Evolutionary conservation across 352 stramenopile species (phyloP).

Genomic region (Globisporangium orthogonon): DNA sequence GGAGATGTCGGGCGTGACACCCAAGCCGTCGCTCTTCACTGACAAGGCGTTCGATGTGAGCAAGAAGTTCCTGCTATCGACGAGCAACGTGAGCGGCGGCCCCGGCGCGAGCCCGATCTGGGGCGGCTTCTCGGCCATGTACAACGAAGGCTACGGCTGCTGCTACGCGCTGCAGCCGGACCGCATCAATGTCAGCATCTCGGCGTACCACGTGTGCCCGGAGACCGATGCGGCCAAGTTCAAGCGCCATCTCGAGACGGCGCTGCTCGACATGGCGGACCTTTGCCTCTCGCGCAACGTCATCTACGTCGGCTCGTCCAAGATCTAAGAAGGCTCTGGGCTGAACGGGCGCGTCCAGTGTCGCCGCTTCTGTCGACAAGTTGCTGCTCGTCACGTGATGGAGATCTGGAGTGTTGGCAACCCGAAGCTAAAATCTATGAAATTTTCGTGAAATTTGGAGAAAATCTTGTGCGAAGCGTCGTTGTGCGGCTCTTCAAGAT

Average conservation of each 20-base stretch:
- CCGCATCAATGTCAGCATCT: slow-evolving; percentile 95
- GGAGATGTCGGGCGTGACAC: slow-evolving; percentile 85
- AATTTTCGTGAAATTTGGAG: background rate
- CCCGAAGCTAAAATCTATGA: background rate
- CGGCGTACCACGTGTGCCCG: slow-evolving; percentile 77
- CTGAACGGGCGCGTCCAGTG: no score
- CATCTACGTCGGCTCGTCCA: slow-evolving; percentile 86
- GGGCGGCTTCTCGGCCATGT: slow-evolving; percentile 95
- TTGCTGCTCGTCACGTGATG: no score
- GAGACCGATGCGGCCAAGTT: slow-evolving; percentile 82
- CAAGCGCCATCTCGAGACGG: slow-evolving; percentile 90
- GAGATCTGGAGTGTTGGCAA: background rate
- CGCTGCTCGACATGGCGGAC: slow-evolving; percentile 93
- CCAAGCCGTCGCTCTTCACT: slow-evolving; percentile 89
- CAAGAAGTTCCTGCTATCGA: slow-evolving; percentile 95
- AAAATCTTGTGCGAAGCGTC: background rate
- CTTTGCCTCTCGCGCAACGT: slow-evolving; percentile 88
- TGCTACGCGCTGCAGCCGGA: slow-evolving; percentile 94
- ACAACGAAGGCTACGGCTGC: slow-evolving; percentile 93
- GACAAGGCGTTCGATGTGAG: slow-evolving; percentile 91
- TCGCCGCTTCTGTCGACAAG: no score
- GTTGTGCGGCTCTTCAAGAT: background rate
- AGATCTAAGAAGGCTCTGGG: slow-evolving; percentile 43
- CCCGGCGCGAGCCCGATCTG: slow-evolving; percentile 93
- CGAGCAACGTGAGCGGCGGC: slow-evolving; percentile 92